Evolutionary conservation across 768 basidiomycete genomes (phyloP), one percentile per base, ranked within the genome.

Genomic region (Suillus variegatus): DNA sequence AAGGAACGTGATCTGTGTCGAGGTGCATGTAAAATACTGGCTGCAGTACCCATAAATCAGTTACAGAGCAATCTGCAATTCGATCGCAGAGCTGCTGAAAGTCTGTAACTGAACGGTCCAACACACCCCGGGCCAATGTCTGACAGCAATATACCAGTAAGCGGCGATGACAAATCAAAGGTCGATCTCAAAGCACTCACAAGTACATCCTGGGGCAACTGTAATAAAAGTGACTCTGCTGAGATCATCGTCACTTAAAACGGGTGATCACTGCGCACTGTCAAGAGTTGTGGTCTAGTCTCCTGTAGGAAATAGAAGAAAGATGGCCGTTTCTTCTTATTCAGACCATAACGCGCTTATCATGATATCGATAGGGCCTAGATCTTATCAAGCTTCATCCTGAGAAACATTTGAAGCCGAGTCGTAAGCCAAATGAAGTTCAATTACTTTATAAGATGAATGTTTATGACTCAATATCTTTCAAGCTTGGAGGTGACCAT

Each of bases 1-100:
- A 40, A 58, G 57, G 57, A 58, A 58, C 10, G 40, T 40, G 25
- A 22, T 41, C 22, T 58, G 57, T 40, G 57, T 58, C 25, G 57
- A 58, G 57, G 16, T 58, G 40, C 3, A 58, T 18, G 18, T 58
- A 58, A 18, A 58, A 58, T 16, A 41, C 57, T 28, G 57, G 57
- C 57, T 41, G 40, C 9, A 58, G 40, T 18, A 41, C 18, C 8
- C 16, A 18, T 38, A 58, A 8, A 22, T 58, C 38, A 25, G 22
- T 41, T 58, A 18, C 22, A 5, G 57, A 25, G 14, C 57, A 25
- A 41, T 28, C 38, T 25, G 38, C 22, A 25, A 58, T 14, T 25
- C 38, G 38, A 18, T 58, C 25, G 16, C 57, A 58, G 57, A 58
- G 22, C 14, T 28, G 22, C 18, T 28, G 16, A 25, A 58, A 28